Evolutionary conservation across 495 filamentous ascomycete genomes (phyloP), one percentile per base, ranked within the genome.

Genomic region (Penicillium coprophilum): DNA sequence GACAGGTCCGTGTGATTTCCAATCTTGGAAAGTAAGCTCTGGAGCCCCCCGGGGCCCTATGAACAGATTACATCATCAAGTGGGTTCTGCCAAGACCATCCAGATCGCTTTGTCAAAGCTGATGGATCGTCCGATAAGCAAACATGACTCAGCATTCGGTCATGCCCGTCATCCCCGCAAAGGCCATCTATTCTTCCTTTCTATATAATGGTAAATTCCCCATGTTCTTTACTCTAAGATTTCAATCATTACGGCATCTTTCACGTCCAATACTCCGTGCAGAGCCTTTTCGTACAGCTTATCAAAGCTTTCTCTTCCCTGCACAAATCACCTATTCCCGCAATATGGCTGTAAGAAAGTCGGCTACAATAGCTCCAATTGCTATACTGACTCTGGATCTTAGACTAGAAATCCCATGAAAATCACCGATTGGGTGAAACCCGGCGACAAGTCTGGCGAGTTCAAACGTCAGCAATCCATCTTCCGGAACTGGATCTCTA

Each of bases 371-470:
- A 34, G 13, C 34, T 38, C 34, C 7, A n/a, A 9, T 38, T 7
- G 7, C 40, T 28, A 6, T 27, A 32, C 46, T 30, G 6, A 36
- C 17, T 17, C 17, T 12, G 39, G 15, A 21, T 54, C 46, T 23
- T 24, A 76, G 73, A 73, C 70, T 8, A 63, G 68, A 43, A 74
- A 67, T 45, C 17, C 66, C 8, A 45, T 32, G 24, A 77, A 77
- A 34, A 94, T 96, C 69, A 92, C 90, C 28, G 81, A 92, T 63
- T 96, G 91, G 91, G 91, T 91, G 17, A 75, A 80, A 21, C 85
- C 85, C 34, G 74, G 75, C 53, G 87, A 91, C 72, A 87, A 82
- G 58, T 80, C 84, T 2, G 92, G 92, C 73, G 92, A 96, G 72
- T 97, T 95, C 85, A 95, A 94, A 75, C 87, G 89, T 31, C 85